These are phyloP conservation scores for Plasmodium coatneyi DNA, from an alignment of 169 alveolate species.

Conservation along the genomic window DNA sequence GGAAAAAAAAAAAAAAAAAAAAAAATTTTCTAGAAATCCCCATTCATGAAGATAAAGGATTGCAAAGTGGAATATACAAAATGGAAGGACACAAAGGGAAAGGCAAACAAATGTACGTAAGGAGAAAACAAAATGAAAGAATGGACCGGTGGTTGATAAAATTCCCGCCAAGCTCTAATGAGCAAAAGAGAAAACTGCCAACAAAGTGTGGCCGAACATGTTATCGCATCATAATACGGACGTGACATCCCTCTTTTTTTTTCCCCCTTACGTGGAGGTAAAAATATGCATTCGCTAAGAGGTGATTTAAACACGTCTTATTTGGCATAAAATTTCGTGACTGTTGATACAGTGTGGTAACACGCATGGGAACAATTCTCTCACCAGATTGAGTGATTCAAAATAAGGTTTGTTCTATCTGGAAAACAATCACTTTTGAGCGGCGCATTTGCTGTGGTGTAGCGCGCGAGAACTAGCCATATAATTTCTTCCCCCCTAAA, in stretches of 20 bases:
- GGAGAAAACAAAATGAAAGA: neutral
- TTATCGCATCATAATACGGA: neutral
- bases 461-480: neutral
- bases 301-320: neutral
- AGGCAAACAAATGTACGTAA: neutral
- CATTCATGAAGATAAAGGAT: neutral
- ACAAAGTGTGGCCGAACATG: neutral
- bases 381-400: neutral
- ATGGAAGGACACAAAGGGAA: neutral
- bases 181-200: neutral
- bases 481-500: neutral
- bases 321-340: neutral
- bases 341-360: neutral
- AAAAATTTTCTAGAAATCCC: neutral
- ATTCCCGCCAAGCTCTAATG: neutral
- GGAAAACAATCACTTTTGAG: neutral
- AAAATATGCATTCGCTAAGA: neutral
- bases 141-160: neutral
- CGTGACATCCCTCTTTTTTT: neutral
- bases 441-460: neutral
- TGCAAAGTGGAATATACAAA: neutral
- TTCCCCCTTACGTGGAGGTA: neutral
- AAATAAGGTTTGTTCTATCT: neutral
- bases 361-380: neutral
- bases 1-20: neutral